Evolutionary conservation across 257 asterid genomes (phyloP).

Genomic region (Rauvolfia tetraphylla): DNA sequence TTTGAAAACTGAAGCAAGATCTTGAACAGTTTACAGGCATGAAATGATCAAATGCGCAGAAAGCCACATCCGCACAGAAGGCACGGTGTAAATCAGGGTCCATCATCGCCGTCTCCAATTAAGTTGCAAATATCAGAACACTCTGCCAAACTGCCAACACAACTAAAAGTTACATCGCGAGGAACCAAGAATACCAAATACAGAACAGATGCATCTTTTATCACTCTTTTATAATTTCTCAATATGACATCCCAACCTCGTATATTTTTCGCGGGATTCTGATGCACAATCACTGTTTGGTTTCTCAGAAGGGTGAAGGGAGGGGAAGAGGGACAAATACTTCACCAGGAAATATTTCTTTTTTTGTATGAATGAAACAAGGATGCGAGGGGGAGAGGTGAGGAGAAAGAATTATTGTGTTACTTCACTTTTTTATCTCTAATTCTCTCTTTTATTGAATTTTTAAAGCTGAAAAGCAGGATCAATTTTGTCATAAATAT

Average conservation of each 20-base stretch:
- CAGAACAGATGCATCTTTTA: not conserved
- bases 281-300: no score
- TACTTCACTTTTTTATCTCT: no score
- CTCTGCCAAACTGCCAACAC: slow-evolving; percentile 63
- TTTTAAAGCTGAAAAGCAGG: no score
- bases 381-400: no score
- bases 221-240: not conserved
- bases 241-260: not conserved
- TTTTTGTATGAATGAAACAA: no score
- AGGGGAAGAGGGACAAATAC: no score
- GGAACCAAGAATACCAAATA: not conserved
- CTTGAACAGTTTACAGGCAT: not conserved
- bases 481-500: no score
- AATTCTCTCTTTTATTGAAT: no score
- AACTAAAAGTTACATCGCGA: not conserved
- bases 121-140: slow-evolving; percentile 89
- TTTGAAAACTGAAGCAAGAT: not conserved
- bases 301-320: no score
- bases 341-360: no score
- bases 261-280: no score
- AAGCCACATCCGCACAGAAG: not conserved
- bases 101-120: slow-evolving; percentile 87
- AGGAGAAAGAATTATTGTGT: no score
- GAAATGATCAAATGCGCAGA: not conserved
- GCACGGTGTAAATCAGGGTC: slow-evolving; percentile 33